Base-by-base conservation (phyloP, 2,329 filamentous ascomycete species). In the Beauveria medogensis region DNA sequence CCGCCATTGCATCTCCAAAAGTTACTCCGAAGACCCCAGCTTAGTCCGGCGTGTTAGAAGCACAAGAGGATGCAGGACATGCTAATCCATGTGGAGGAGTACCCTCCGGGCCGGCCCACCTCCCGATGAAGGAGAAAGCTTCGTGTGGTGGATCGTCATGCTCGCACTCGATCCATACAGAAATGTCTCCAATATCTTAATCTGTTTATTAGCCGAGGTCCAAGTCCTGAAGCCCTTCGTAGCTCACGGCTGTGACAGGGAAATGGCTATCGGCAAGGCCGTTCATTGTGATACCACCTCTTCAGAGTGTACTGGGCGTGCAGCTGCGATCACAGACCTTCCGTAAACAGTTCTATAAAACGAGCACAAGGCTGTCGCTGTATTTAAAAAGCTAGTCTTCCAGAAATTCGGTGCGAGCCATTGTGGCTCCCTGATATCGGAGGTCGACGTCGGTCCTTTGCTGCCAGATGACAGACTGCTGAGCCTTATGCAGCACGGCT, bases 21-120 rank as follows among this genome's bases (percentile, higher is more conserved):
- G 9, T 8, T 24, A 30, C 34, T 4, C 18, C 20, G 2, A 16
- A 18, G 48, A 44, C 40, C 41, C 20, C 26, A 37, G 37, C 14
- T 8, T 8, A 12, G 22, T 8, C 12, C 8, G 43, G 40, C 24
- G n/a, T 18, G 26, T 46, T 22, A 34, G 22, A 46, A 41, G 37
- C 16, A 8, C 41, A 37, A n/a, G 43, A 37, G 7, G 47, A 59
- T 52, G 56, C 56, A 43, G 47, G 56, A 26, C 56, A 52, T 59
- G 46, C 10, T 48, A 43, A 52, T 34, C 37, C 47, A 6, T 20
- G 47, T 52, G 47, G 37, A 26, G 52, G 34, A 52, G 47, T 44
- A 24, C 47, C 47, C 47, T 59, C 37, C 47, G n/a, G 34, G 44
- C 30, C 24, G 56, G 56, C 47, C 55, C 56, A 59, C 56, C 47